Conservation (phyloP, 169 alveolate genomes). For the Plasmodium gonderi region DNA sequence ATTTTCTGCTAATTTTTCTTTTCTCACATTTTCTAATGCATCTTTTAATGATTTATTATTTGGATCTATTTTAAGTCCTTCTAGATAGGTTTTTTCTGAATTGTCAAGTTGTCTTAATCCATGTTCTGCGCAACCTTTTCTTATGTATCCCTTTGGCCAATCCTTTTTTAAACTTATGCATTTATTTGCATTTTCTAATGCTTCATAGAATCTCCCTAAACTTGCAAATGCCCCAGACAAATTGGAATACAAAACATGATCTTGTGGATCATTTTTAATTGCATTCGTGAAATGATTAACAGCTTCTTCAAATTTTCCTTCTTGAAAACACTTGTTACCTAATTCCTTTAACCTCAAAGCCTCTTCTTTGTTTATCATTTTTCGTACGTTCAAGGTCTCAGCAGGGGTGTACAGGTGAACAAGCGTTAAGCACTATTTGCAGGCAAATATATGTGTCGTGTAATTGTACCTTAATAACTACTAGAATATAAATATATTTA, state of each 20-base stretch:
- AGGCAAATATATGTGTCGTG: not conserved
- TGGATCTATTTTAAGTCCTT: conserved; percentile 93
- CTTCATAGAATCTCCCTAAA: conserved; percentile 89
- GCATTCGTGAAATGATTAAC: conserved; percentile 92
- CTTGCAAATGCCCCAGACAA: conserved; percentile 95
- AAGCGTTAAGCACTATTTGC: not conserved
- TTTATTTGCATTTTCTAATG: conserved; percentile 93
- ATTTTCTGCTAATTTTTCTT: conserved; percentile 50
- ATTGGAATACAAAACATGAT: conserved; percentile 94
- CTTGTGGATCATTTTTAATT: conserved; percentile 91
- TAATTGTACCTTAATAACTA: too few species aligned
- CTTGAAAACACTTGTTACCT: conserved; percentile 95
- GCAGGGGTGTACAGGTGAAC: not conserved
- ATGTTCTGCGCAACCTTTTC: conserved; percentile 92
- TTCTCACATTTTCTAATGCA: conserved; percentile 84
- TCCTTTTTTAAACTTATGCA: conserved; percentile 93
- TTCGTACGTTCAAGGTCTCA: not conserved
- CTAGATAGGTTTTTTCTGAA: conserved; percentile 89
- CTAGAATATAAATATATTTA: too few species aligned
- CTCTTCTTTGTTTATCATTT: conserved; percentile 71
- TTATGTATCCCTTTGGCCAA: conserved; percentile 94
- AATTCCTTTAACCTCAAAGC: conserved; percentile 90
- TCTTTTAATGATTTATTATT: conserved; percentile 88
- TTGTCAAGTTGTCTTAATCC: conserved; percentile 87
- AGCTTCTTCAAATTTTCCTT: conserved; percentile 92